Percentiles rank a stretch among this genome's conserved stretches.
These are phyloP conservation scores for Silene uniflora DNA, from an alignment of 148 eudicot genomes.

Conservation along the genomic window DNA sequence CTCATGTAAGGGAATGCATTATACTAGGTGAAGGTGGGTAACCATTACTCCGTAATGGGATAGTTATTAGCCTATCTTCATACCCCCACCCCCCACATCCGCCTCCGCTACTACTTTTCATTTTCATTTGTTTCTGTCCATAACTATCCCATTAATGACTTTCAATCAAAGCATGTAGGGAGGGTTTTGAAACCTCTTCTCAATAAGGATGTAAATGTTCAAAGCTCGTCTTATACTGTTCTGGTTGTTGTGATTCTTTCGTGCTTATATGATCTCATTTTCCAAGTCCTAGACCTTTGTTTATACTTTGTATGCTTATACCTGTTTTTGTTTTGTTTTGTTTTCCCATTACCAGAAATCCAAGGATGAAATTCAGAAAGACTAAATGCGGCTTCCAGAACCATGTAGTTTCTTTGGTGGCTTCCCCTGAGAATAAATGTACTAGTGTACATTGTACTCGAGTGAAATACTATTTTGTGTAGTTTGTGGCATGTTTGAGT, in stretches of 20 bases:
- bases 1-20: background rate
- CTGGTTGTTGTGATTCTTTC: background rate
- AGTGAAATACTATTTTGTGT: background rate
- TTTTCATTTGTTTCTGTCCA: too few species aligned
- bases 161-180: background rate
- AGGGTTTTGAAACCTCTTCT: background rate
- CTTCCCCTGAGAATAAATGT: conserved; percentile 11
- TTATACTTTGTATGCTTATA: background rate
- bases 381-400: conserved; percentile 19
- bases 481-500: background rate
- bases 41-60: too few species aligned
- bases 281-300: background rate
- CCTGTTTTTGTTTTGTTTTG: too few species aligned
- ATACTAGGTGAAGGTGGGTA: background rate
- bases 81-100: background rate
- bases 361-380: conserved; percentile 29
- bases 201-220: background rate
- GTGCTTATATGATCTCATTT: background rate
- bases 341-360: conserved; percentile 28
- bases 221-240: background rate
- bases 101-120: background rate
- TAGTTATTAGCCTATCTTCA: too few species aligned
- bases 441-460: background rate
- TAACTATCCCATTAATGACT: background rate
- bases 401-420: conserved; percentile 8